Base-by-base conservation (phyloP, 352 stramenopile genomes). In the Plasmopara viticola region DNA sequence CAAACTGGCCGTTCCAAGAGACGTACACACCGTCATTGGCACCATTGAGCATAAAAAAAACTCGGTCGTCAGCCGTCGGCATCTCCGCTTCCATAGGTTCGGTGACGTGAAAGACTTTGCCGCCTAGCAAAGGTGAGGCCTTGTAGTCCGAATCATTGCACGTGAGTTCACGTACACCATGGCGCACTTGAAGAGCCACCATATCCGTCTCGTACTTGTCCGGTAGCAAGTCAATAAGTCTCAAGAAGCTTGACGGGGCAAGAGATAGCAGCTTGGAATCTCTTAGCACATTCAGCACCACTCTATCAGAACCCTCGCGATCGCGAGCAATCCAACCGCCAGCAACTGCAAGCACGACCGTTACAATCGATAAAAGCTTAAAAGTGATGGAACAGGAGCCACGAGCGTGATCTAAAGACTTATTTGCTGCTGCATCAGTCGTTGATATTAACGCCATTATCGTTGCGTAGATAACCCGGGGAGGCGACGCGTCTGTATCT, bases 11-110 rank as follows among this genome's bases (percentile, higher is more conserved):
- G 56, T 88, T 90, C 75, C 77, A 92, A 6, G 71, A 70, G 37
- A 87, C 73, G 64, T 89, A 90, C 42, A 90, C 46, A 6, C 82
- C 82, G 37, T 88, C 73, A 52, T 90, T 92, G 14, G 59, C 73
- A 9, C 82, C 82, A 48, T 92, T 92, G 62, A 92, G 78, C 73
- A 92, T 82, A 62, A 92, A 84, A 52, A 92, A 92, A 38, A 87
- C 51, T 53, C 67, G 70, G 68, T 91, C 64, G 5, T 64, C 55
- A 10, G 18, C 15, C 29, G 60, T 62, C 8, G 63, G 50, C 34
- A 54, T 34, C 2, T 59, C 56, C 5, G 46, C 53, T 25, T 79
- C 62, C 73, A 87, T 89, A 7, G 79, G 69, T 14, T 84, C 57
- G 43, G 66, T 81, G 20, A 88, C 77, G 29, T 49, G 63, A 6